Conservation (phyloP, 1,139 yeast genomes). For the Geotrichum siamense region DNA sequence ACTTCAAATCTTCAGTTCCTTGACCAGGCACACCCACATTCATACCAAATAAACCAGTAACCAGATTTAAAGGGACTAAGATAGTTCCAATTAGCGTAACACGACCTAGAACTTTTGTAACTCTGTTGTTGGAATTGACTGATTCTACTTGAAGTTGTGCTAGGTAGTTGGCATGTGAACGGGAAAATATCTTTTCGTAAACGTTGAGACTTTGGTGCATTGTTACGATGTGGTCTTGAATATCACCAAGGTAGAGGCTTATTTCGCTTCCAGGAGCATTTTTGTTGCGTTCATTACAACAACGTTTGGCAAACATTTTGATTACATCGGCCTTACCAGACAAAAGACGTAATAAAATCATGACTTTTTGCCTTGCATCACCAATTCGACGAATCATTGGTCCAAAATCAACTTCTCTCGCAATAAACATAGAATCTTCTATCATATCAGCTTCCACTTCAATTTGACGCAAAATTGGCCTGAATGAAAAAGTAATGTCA, state of each 20-base stretch:
- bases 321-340: constrained; percentile 97
- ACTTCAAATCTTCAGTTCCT: constrained; percentile 39
- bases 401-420: constrained; percentile 53
- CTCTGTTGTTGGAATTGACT: constrained; percentile 73
- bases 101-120: constrained; percentile 79
- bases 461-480: constrained; percentile 78
- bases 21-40: constrained; percentile 84
- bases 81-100: constrained; percentile 89
- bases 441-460: constrained; percentile 90
- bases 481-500: constrained; percentile 90
- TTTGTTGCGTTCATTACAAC: constrained; percentile 68
- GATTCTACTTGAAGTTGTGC: constrained; percentile 94
- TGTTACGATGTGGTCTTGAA: constrained; percentile 93
- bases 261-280: constrained; percentile 40
- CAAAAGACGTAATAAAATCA: constrained; percentile 83
- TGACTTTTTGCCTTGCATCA: constrained; percentile 79
- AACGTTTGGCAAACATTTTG: constrained; percentile 93
- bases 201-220: constrained; percentile 88
- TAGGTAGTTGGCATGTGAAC: constrained; percentile 85
- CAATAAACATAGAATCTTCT: constrained; percentile 71
- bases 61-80: constrained; percentile 78
- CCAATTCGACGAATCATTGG: constrained; percentile 74
- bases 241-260: constrained; percentile 81
- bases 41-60: constrained; percentile 96
- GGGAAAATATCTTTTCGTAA: constrained; percentile 84